phyloP scores from a whole-genome alignment of 768 basidiomycete species.

The Albatrellus ellisii region DNA sequence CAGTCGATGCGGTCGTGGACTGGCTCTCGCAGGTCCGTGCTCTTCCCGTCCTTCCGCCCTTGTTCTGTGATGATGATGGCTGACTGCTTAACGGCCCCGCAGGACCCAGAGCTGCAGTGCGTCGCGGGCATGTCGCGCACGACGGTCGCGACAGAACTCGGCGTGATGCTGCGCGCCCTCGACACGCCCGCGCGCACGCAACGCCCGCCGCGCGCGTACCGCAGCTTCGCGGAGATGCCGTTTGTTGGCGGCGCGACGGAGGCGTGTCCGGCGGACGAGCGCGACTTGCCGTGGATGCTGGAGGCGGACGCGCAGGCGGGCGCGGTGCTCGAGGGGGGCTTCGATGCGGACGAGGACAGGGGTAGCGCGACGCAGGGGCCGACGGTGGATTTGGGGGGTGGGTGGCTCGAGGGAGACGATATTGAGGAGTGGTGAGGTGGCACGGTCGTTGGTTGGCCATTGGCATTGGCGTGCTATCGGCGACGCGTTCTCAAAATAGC shows the following conservation, averaged over 20 bases:
- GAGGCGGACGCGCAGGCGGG: background rate
- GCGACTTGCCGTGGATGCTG: background rate
- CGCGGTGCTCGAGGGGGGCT: background rate
- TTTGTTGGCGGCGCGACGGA: conserved; percentile 5
- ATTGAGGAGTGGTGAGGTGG: conserved; percentile 2
- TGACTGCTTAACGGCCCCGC: conserved; percentile 1
- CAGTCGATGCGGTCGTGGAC: conserved; percentile 36
- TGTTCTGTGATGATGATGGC: background rate
- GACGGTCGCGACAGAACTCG: conserved; percentile 7
- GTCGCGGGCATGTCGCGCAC: conserved; percentile 5
- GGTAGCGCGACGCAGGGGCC: background rate
- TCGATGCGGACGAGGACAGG: background rate
- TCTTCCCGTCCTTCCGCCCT: background rate
- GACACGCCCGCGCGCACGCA: background rate
- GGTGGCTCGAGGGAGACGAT: conserved; percentile 4
- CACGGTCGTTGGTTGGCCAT: too few species aligned
- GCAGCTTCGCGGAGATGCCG: conserved; percentile 8
- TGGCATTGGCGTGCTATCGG: too few species aligned
- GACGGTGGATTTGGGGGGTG: background rate
- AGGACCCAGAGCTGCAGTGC: background rate
- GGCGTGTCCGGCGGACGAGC: conserved; percentile 1
- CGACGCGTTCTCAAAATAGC: too few species aligned
- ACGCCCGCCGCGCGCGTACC: conserved; percentile 6
- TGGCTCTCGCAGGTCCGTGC: conserved; percentile 36
- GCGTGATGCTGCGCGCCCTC: conserved; percentile 4